These are phyloP conservation scores for Trichoderma pleuroti DNA, from an alignment of 2,329 filamentous ascomycete genomes.

Conservation along the genomic window DNA sequence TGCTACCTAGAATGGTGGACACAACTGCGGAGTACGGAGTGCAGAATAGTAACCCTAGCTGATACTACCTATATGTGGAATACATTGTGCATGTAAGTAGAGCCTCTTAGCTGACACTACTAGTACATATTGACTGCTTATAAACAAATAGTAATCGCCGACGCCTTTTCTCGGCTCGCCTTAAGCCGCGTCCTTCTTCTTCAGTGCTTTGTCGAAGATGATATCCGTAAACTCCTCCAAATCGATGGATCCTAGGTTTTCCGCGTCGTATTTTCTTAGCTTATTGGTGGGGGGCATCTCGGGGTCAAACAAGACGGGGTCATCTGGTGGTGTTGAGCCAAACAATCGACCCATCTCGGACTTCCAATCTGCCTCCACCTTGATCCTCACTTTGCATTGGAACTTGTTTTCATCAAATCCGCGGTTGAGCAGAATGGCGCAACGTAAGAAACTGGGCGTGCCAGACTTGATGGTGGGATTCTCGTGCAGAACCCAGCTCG, in stretches of 20 bases:
- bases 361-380: conserved; percentile 29
- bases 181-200: conserved; percentile 10
- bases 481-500: conserved; percentile 22
- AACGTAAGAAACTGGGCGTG: conserved; percentile 15
- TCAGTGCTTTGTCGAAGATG: conserved; percentile 18
- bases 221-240: conserved; percentile 21
- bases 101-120: neutral
- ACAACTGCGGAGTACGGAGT: neutral
- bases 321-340: conserved; percentile 25
- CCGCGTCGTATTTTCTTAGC: conserved; percentile 21
- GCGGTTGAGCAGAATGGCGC: conserved; percentile 17
- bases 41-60: neutral
- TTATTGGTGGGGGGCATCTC: conserved; percentile 21
- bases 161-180: neutral
- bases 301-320: conserved; percentile 23
- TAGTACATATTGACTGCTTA: neutral
- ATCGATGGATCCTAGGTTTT: conserved; percentile 18
- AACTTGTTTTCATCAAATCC: conserved; percentile 27
- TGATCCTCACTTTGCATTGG: conserved; percentile 28
- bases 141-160: neutral
- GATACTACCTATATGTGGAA: neutral
- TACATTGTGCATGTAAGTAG: neutral
- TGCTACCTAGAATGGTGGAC: neutral
- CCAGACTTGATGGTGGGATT: conserved; percentile 20
- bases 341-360: conserved; percentile 28